These are phyloP conservation scores for Colletotrichum incanum DNA, from an alignment of 2,329 filamentous ascomycete species.

Conservation along the genomic window DNA sequence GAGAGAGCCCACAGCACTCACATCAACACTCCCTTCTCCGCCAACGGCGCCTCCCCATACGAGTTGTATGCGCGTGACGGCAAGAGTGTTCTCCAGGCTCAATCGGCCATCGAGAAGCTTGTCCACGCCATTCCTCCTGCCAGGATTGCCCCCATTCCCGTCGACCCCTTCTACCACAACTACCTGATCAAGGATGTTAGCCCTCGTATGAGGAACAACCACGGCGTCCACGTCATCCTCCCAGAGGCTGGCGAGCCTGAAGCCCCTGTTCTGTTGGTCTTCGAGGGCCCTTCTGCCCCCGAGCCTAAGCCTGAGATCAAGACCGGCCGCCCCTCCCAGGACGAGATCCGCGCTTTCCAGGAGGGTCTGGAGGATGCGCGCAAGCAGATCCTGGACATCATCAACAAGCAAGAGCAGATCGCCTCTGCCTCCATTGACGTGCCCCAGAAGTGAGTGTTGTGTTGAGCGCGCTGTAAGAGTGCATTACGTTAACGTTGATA, in stretches of 20 bases:
- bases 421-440: constrained; percentile 69
- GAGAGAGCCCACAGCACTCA: constrained; percentile 87
- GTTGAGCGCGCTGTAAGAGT: neutral
- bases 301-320: constrained; percentile 44
- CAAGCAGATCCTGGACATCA: constrained; percentile 70
- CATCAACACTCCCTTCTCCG: constrained; percentile 83
- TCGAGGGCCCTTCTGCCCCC: constrained; percentile 70
- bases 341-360: constrained; percentile 69
- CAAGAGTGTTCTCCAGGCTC: constrained; percentile 85
- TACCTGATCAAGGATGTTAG: constrained; percentile 78
- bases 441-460: constrained; percentile 65
- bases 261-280: constrained; percentile 80
- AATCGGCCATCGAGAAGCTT: constrained; percentile 81
- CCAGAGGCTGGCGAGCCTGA: constrained; percentile 74
- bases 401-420: constrained; percentile 73
- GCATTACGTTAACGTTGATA: constrained; percentile 51
- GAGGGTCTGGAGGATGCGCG: constrained; percentile 70
- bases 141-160: constrained; percentile 75
- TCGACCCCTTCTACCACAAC: constrained; percentile 86
- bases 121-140: constrained; percentile 82
- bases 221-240: constrained; percentile 81
- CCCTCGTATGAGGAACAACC: constrained; percentile 75
- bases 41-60: constrained; percentile 83
- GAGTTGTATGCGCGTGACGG: constrained; percentile 90
- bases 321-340: constrained; percentile 48